Base-by-base conservation (phyloP, 1,284 basidiomycete species). In the Ceratobasidium sp. region DNA sequence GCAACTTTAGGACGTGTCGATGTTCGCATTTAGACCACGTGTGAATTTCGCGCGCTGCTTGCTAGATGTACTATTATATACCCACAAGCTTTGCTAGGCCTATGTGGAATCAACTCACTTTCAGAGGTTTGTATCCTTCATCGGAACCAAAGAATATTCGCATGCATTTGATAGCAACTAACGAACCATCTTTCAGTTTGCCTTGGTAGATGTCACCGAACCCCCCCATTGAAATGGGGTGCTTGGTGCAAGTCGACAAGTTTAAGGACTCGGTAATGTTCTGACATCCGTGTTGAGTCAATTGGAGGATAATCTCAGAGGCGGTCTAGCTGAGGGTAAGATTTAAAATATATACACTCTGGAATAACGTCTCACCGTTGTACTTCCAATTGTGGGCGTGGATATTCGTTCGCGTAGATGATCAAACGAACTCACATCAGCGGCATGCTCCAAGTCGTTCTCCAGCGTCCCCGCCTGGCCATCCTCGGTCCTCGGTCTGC, bases 371-470 rank as follows among this genome's bases (percentile, higher is more conserved):
- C n/a, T n/a, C n/a, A n/a, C n/a, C n/a, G n/a, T n/a, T n/a, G n/a
- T n/a, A n/a, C n/a, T n/a, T n/a, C n/a, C n/a, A n/a, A n/a, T n/a
- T n/a, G n/a, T n/a, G n/a, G n/a, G n/a, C n/a, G n/a, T n/a, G n/a
- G n/a, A n/a, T n/a, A n/a, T n/a, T n/a, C n/a, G n/a, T n/a, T n/a
- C n/a, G n/a, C n/a, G n/a, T n/a, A n/a, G n/a, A n/a, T n/a, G n/a
- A n/a, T 78, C 79, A n/a, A n/a, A n/a, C n/a, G n/a, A 36, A 80
- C 86, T 79, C 79, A 90, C 91, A 82, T 85, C 85, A 71, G 88
- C 86, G 54, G 93, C 83, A 54, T 84, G 86, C 36, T 82, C 84
- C 19, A 93, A 82, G 79, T 94, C 92, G 73, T 89, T 88, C 78
- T 92, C 91, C 79, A 93, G 82, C 78, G 87, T 84, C 77, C 82